phyloP scores from a whole-genome alignment of 768 basidiomycete genomes.

The Chiua virens region DNA sequence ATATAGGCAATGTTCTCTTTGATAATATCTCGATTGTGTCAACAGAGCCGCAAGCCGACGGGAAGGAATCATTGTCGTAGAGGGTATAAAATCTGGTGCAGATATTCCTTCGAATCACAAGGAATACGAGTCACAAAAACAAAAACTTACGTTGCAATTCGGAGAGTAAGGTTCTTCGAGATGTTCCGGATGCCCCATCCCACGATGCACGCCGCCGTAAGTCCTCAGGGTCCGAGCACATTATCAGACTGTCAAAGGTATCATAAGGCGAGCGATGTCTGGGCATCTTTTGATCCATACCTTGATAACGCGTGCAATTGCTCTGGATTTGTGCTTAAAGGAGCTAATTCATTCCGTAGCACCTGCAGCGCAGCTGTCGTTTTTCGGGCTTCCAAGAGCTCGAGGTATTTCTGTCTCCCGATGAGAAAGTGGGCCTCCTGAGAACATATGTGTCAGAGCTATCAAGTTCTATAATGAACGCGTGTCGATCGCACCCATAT shows the following conservation, averaged over 20 bases:
- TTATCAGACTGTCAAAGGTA: conserved; percentile 64
- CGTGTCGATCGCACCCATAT: conserved; percentile 56
- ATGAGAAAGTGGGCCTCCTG: conserved; percentile 87
- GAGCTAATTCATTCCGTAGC: conserved; percentile 85
- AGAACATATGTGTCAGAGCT: conserved; percentile 22
- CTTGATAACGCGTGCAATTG: conserved; percentile 86
- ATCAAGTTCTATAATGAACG: conserved; percentile 5
- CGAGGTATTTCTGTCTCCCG: conserved; percentile 94
- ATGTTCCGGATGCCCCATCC: conserved; percentile 85
- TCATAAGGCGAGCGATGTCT: conserved; percentile 18
- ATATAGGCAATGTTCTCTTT: conserved; percentile 81
- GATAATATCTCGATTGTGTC: conserved; percentile 79
- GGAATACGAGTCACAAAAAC: not conserved
- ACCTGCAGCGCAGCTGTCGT: conserved; percentile 82
- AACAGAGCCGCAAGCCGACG: conserved; percentile 83
- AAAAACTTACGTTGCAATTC: conserved; percentile 73
- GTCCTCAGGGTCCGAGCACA: conserved; percentile 87
- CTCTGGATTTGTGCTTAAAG: conserved; percentile 75
- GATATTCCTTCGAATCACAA: not conserved
- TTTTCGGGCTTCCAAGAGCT: conserved; percentile 79
- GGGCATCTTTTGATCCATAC: conserved; percentile 40
- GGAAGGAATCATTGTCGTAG: conserved; percentile 90
- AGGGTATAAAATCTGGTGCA: conserved; percentile 77
- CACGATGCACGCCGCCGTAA: conserved; percentile 77
- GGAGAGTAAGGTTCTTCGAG: conserved; percentile 72